These are phyloP conservation scores for Copromyces sp. DNA, from an alignment of 495 filamentous ascomycete genomes.

Conservation along the genomic window DNA sequence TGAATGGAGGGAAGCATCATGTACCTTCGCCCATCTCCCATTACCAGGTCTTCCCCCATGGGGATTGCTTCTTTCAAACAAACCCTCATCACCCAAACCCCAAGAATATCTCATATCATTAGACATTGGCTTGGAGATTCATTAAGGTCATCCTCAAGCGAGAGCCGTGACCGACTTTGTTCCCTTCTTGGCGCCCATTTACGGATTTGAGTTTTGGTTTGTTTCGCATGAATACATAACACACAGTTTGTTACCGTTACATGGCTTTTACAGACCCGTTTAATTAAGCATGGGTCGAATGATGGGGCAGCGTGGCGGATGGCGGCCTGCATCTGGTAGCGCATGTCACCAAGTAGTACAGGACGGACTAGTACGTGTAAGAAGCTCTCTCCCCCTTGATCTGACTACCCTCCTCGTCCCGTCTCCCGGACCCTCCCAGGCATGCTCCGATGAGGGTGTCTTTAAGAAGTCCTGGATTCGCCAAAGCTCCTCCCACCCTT, in stretches of 20 bases:
- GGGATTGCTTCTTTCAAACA: neutral
- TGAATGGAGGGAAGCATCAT: neutral
- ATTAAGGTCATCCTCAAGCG: neutral
- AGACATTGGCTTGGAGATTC: neutral
- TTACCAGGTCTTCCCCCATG: neutral
- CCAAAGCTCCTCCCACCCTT: neutral
- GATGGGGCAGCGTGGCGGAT: neutral
- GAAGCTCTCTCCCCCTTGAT: neutral
- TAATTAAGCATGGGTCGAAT: neutral
- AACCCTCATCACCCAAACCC: neutral
- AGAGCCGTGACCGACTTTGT: neutral
- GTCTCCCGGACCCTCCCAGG: neutral
- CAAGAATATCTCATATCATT: neutral
- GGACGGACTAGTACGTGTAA: neutral
- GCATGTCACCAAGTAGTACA: neutral
- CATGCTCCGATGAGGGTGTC: slow-evolving; percentile 2
- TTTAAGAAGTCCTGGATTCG: neutral
- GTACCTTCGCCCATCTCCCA: neutral
- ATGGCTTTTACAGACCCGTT: neutral
- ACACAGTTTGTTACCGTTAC: neutral
- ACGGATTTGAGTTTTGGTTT: neutral
- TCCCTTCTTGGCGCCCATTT: neutral
- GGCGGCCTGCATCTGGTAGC: slow-evolving; percentile 1
- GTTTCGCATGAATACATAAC: neutral
- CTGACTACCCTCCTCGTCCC: neutral